Evolutionary conservation across 805 yeast genomes (phyloP).

Genomic region (Naumovozyma dairenensis): DNA sequence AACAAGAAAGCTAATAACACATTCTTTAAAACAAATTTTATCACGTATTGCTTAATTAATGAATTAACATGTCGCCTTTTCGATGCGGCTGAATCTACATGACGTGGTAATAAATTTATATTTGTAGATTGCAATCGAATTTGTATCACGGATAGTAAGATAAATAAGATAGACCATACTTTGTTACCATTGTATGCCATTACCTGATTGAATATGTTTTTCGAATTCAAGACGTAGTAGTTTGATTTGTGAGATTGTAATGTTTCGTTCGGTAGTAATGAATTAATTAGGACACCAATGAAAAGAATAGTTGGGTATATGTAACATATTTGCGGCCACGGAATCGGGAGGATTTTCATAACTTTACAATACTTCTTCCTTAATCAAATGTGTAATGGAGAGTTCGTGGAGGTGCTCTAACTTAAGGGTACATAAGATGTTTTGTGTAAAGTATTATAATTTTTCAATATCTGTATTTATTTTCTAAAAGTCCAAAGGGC

Average conservation of each 20-base stretch:
- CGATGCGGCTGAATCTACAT: conserved; percentile 3
- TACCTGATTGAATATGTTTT: conserved; percentile 24
- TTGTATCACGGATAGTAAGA: conserved; percentile 14
- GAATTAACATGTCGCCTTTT: not conserved
- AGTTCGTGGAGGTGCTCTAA: no score
- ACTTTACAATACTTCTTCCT: no score
- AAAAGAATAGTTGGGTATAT: conserved; percentile 3
- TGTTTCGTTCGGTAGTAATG: conserved; percentile 11
- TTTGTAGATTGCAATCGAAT: conserved; percentile 6
- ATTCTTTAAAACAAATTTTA: conserved; percentile 22
- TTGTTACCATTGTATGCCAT: conserved; percentile 31
- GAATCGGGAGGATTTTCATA: not conserved
- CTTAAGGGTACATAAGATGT: no score
- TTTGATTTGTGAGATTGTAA: conserved; percentile 12
- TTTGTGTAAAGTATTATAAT: no score
- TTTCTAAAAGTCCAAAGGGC: no score
- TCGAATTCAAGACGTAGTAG: conserved; percentile 19
- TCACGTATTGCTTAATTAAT: conserved; percentile 15
- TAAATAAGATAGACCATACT: conserved; percentile 22
- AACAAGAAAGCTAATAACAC: conserved; percentile 19
- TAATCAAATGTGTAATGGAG: no score
- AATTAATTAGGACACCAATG: conserved; percentile 14
- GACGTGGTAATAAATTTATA: conserved; percentile 9
- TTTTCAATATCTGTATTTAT: no score
- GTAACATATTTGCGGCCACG: conserved; percentile 1